Percentiles rank a stretch among this genome's conserved stretches.
Conservation (phyloP, 169 alveolate species). For the Eimeria brunetti region DNA sequence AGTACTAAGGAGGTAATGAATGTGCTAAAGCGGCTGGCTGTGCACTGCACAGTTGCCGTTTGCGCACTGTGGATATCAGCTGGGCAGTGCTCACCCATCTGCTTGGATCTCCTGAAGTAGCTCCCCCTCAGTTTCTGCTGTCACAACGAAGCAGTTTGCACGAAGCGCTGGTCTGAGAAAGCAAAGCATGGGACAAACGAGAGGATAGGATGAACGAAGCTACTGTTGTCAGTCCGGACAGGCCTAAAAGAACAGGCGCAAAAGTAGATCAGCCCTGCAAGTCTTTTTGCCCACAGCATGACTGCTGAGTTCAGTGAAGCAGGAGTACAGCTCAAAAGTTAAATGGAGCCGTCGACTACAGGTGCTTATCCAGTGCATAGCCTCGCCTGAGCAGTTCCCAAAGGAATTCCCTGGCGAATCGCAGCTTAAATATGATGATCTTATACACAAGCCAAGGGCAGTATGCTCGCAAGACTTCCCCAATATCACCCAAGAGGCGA, state of each 20-base stretch:
- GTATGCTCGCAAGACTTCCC: conserved; percentile 54
- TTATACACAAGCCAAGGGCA: conserved; percentile 65
- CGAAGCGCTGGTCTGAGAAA: conserved; percentile 44
- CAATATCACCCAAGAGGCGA: conserved; percentile 59
- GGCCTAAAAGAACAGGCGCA: not conserved
- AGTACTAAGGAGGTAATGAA: not conserved
- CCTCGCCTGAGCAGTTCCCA: conserved; percentile 62
- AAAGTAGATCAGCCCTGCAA: too few relatives aligned
- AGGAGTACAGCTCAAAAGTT: not conserved
- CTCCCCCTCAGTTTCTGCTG: conserved; percentile 28
- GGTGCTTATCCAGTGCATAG: not conserved
- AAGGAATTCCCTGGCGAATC: conserved; percentile 46
- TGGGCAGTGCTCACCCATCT: conserved; percentile 46
- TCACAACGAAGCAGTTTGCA: conserved; percentile 44
- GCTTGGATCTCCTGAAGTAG: conserved; percentile 49
- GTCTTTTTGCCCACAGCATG: not conserved
- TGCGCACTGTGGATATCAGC: not conserved
- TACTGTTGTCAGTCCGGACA: not conserved
- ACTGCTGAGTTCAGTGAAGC: not conserved
- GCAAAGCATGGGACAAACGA: not conserved
- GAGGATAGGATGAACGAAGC: not conserved
- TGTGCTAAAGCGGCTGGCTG: not conserved
- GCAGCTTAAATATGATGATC: conserved; percentile 22
- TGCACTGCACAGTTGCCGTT: not conserved
- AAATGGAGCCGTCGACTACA: not conserved